Evolutionary conservation across 2,329 filamentous ascomycete species (phyloP), one percentile per base, ranked within the genome.

Genomic region (Ophiostoma sp.): DNA sequence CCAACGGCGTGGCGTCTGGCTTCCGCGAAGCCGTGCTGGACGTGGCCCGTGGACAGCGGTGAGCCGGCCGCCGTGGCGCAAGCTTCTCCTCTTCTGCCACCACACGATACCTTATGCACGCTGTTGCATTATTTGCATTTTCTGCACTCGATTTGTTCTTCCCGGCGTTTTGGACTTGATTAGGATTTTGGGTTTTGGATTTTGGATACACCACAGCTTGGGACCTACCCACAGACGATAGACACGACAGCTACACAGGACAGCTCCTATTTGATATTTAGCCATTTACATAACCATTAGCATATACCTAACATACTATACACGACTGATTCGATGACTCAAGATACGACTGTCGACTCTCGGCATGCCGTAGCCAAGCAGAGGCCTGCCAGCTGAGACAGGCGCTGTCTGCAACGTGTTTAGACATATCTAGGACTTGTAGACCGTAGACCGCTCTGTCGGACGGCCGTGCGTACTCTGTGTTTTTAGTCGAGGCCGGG

Each of bases 1-100:
- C 75, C 62, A 74, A 75, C 27, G 72, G 74, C 69, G 33, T 76
- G 74, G 17, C 73, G 76, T 74, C 76, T 15, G 72, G 75, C 69
- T 41, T 76, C 75, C 15, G 74, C 76, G 74, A 73, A 20, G 74
- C 73, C 27, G 73, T 74, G 23, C 35, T 72, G 10, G 73, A 74
- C 13, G 69, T 74, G n/a, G 71, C 72, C 69, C 65, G 69, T 8
- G 72, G 72, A 1, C 68, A 71, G 71, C 20, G 33, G 7, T 70
- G 57, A 70, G 36, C 41, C 23, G 13, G 6, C 62, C 13, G 5
- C 17, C 33, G 23, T 48, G 8, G 57, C 27, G 1, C 52, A 57
- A 7, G 52, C n/a, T 57, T 27, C 57, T 31, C 52, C 1, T 23
- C n/a, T 3, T 17, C 23, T 11, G n/a, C 52, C 20, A 23, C 54